Evolutionary conservation across 2,329 filamentous ascomycete species (phyloP).

Genomic region (Setomelanomma holmii): DNA sequence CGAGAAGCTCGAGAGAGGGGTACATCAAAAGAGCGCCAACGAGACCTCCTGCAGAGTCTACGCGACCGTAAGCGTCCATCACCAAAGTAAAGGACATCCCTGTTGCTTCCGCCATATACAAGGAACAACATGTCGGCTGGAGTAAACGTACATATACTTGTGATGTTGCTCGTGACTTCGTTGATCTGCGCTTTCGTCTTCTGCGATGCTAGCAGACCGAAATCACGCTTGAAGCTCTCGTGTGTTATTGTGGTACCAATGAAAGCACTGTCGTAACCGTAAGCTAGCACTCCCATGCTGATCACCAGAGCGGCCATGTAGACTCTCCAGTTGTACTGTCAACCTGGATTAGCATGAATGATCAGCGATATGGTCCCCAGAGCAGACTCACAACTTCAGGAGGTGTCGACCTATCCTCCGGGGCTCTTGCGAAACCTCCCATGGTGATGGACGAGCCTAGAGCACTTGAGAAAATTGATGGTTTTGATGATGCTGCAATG

Average conservation of each 20-base stretch:
- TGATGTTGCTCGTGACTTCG: slow-evolving; percentile 57
- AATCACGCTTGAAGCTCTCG: slow-evolving; percentile 56
- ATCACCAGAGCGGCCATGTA: slow-evolving; percentile 59
- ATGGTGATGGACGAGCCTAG: slow-evolving; percentile 24
- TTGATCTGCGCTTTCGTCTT: slow-evolving; percentile 48
- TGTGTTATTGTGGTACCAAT: slow-evolving; percentile 63
- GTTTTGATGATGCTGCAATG: slow-evolving; percentile 5
- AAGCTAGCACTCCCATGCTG: slow-evolving; percentile 55
- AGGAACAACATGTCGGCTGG: too few species aligned
- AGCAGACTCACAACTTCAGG: slow-evolving; percentile 54
- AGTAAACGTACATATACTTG: slow-evolving; percentile 47
- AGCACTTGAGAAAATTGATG: slow-evolving; percentile 2
- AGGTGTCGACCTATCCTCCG: slow-evolving; percentile 64
- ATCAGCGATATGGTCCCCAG: not conserved
- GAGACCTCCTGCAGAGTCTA: slow-evolving; percentile 59
- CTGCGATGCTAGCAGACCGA: slow-evolving; percentile 35
- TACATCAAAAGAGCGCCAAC: slow-evolving; percentile 60
- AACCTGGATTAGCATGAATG: slow-evolving; percentile 5
- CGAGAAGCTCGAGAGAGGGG: slow-evolving; percentile 55
- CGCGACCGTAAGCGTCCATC: not conserved
- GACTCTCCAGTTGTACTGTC: slow-evolving; percentile 58
- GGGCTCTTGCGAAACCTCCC: slow-evolving; percentile 54
- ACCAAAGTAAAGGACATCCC: too few species aligned
- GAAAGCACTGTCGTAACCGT: slow-evolving; percentile 62
- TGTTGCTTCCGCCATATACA: too few species aligned